Evolutionary conservation across 2,329 filamentous ascomycete species (phyloP).

Genomic region (Neophaeococcomyces aloes): DNA sequence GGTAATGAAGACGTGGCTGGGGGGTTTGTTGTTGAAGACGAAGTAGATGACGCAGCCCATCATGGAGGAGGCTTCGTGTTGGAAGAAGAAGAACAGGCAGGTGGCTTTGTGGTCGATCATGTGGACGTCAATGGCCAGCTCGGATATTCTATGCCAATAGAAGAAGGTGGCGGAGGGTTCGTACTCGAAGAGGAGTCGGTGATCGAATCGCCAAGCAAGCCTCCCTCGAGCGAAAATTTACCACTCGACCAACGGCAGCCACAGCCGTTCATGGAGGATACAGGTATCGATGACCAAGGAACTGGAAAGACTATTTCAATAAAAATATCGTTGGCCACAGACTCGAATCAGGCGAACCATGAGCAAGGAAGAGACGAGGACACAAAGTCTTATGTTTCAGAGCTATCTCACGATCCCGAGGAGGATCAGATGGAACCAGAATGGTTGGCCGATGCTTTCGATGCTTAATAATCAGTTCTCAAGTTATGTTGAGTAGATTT

Average conservation of each 20-base stretch:
- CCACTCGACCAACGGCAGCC: too few relatives aligned
- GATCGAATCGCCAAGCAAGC: not conserved
- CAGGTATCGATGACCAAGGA: too few relatives aligned
- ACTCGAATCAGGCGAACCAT: not conserved
- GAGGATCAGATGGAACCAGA: slow-evolving; percentile 57
- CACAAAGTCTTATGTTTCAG: slow-evolving; percentile 30
- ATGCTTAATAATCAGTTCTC: too few relatives aligned
- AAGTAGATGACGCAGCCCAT: slow-evolving; percentile 12
- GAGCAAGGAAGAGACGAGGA: not conserved
- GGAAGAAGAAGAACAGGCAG: slow-evolving; percentile 10
- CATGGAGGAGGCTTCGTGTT: slow-evolving; percentile 19
- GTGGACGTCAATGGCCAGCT: too few relatives aligned
- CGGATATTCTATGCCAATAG: too few relatives aligned
- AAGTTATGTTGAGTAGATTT: too few relatives aligned
- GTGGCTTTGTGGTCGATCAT: not conserved
- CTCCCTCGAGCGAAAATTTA: too few relatives aligned
- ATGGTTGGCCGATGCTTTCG: slow-evolving; percentile 38
- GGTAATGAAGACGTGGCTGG: slow-evolving; percentile 15
- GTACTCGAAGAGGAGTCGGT: not conserved
- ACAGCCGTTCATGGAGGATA: too few relatives aligned
- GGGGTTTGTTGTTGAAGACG: slow-evolving; percentile 25
- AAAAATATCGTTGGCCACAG: not conserved
- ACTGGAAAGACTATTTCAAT: not conserved
- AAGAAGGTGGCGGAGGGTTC: slow-evolving; percentile 1
- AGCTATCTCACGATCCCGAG: slow-evolving; percentile 53